Evolutionary conservation across 23 red algal genomes (phyloP).

Genomic region (Gracilaria vermiculophylla): DNA sequence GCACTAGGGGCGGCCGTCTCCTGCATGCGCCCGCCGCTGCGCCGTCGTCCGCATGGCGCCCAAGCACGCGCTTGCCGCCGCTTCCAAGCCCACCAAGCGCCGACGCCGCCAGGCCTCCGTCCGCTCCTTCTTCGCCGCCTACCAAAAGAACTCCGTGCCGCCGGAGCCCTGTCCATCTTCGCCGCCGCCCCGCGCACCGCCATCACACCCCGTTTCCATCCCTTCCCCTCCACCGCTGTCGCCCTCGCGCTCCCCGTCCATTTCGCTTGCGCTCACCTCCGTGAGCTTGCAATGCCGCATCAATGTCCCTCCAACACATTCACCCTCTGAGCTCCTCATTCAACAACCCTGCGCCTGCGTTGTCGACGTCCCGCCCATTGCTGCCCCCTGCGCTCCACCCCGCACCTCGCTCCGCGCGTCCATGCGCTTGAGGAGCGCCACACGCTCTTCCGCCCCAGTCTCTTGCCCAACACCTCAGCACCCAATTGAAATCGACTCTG

Average conservation of each 20-base stretch:
- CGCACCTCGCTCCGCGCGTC: not conserved
- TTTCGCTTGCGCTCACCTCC: not conserved
- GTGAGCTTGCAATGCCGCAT: not conserved
- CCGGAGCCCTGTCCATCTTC: not conserved
- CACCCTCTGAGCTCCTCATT: not conserved
- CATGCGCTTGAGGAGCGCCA: not conserved
- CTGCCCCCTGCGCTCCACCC: not conserved
- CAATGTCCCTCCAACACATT: not conserved
- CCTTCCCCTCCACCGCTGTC: not conserved
- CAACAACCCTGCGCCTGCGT: too few relatives aligned
- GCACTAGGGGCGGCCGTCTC: too few relatives aligned
- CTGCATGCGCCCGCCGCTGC: not conserved
- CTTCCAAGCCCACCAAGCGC: not conserved
- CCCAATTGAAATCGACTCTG: not conserved
- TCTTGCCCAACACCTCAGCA: not conserved
- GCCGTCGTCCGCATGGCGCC: too few relatives aligned
- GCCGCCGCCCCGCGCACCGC: not conserved
- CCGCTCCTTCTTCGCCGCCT: slow-evolving; percentile 22
- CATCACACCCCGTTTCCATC: not conserved
- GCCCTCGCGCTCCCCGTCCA: not conserved
- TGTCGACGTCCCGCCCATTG: not conserved
- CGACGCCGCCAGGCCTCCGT: slow-evolving; percentile 15
- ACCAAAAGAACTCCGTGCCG: too few relatives aligned
- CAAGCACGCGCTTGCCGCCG: not conserved
- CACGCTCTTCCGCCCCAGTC: not conserved